Percentiles rank a stretch among this genome's conserved stretches.
phyloP scores from a whole-genome alignment of 2,329 filamentous ascomycete species.

The Alternaria sp. region DNA sequence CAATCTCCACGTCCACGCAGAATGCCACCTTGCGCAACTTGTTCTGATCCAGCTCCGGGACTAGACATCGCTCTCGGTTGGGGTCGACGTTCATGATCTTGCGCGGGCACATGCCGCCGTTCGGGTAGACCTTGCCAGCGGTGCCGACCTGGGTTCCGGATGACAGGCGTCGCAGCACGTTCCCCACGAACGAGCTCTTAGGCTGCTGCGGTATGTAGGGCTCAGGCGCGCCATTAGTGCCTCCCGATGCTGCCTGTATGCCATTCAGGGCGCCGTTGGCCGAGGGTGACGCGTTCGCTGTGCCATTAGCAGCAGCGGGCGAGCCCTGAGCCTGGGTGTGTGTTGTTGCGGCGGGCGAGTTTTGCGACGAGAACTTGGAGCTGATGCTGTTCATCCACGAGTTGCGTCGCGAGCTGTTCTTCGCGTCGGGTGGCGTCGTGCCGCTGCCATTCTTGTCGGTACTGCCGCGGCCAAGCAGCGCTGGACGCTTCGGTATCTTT shows the following conservation, averaged over 20 bases:
- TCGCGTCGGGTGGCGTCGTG: constrained; percentile 38
- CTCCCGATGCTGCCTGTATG: constrained; percentile 39
- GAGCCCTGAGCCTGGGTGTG: constrained; percentile 44
- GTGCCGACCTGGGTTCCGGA: constrained; percentile 58
- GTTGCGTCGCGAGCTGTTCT: constrained; percentile 60
- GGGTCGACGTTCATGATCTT: constrained; percentile 84
- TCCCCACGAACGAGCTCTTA: constrained; percentile 77
- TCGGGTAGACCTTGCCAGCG: constrained; percentile 59
- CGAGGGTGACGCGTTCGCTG: constrained; percentile 60
- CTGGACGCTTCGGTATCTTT: constrained; percentile 48
- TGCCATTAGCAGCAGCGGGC: constrained; percentile 49
- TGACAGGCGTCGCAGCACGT: constrained; percentile 81
- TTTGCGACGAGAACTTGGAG: constrained; percentile 81
- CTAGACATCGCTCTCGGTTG: constrained; percentile 76
- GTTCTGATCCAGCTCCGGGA: constrained; percentile 77
- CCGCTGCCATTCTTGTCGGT: constrained; percentile 43
- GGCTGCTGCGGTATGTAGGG: constrained; percentile 79
- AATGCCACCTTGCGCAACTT: constrained; percentile 91
- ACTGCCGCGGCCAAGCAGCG: constrained; percentile 51
- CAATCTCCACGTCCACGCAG: constrained; percentile 96
- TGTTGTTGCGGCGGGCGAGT: constrained; percentile 41
- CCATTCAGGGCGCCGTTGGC: constrained; percentile 49
- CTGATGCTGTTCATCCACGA: constrained; percentile 96
- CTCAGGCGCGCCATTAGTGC: constrained; percentile 46
- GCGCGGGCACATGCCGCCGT: constrained; percentile 78